Percentiles rank a stretch among this genome's conserved stretches.
phyloP scores from a whole-genome alignment of 352 stramenopile genomes.

The Pythium graminicola region DNA sequence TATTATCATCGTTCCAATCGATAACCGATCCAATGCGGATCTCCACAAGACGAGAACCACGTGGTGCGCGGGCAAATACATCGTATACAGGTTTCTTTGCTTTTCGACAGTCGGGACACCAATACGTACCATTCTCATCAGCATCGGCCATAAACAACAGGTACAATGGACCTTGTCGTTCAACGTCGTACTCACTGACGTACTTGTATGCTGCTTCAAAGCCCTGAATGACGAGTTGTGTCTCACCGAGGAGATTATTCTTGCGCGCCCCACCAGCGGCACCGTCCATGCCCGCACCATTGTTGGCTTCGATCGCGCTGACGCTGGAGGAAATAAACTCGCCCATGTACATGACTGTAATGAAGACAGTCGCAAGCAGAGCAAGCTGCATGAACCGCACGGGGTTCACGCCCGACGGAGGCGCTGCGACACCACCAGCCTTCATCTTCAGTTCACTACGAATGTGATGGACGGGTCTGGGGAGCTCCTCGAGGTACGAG shows the following conservation, averaged over 20 bases:
- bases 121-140: conserved; percentile 67
- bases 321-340: conserved; percentile 52
- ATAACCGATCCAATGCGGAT: conserved; percentile 49
- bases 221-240: conserved; percentile 54
- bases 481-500: neutral
- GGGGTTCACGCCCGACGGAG: conserved; percentile 21
- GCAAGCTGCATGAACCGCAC: conserved; percentile 72
- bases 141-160: conserved; percentile 73
- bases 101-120: conserved; percentile 58
- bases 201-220: conserved; percentile 70
- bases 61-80: conserved; percentile 54
- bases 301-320: conserved; percentile 15
- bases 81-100: conserved; percentile 52
- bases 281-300: conserved; percentile 1
- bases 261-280: conserved; percentile 21
- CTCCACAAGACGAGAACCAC: conserved; percentile 56
- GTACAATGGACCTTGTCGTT: conserved; percentile 55
- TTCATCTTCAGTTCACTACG: conserved; percentile 6
- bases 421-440: neutral
- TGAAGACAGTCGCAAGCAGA: conserved; percentile 44
- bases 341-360: conserved; percentile 65
- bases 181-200: conserved; percentile 67
- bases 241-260: conserved; percentile 45
- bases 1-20: conserved; percentile 70
- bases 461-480: neutral